Evolutionary conservation across 1,139 yeast genomes (phyloP), one percentile per base, ranked within the genome.

Genomic region (Scheffersomyces stambukii): DNA sequence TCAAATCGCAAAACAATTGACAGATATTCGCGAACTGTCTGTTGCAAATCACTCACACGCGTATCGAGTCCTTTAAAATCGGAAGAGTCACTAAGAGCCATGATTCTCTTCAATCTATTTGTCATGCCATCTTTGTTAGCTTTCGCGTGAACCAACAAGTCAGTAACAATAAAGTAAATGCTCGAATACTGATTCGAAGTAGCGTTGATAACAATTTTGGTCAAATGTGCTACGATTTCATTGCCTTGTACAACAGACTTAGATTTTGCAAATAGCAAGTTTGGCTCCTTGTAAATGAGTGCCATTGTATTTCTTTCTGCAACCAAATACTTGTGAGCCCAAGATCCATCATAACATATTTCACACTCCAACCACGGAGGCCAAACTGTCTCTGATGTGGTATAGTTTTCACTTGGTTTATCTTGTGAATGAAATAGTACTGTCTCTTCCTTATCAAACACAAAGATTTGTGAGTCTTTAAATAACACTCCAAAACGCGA

Each of bases 321-420:
- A 16, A 88, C 71, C 35, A 81, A 65, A 35, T 32, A 36, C 16
- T 31, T 35, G 31, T 78, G 73, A 27, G 81, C 55, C 44, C 80
- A 65, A 0, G 68, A 52, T n/a, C 77, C 70, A 32, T 83, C 82
- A 45, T 82, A 82, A 40, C 88, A 78, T 36, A 81, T 68, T 50
- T 89, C 97, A 28, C 52, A 46, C 35, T 81, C 84, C 19, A 86
- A 54, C 86, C 91, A 81, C 2, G 95, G 95, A 1, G 95, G 91
- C 96, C 96, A 85, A 24, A 43, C 43, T 9, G 50, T 47, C 5
- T 49, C 33, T 10, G 37, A 39, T 2, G 43, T 29, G 35, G 50
- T 51, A 4, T 42, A 47, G 16, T 41, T 42, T 11, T 60, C 61
- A 13, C 52, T 54, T 13, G 51, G 39, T 27, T 48, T 53, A 15